phyloP scores from a whole-genome alignment of 1,284 basidiomycete species.

The Rhodotorula sp. region DNA sequence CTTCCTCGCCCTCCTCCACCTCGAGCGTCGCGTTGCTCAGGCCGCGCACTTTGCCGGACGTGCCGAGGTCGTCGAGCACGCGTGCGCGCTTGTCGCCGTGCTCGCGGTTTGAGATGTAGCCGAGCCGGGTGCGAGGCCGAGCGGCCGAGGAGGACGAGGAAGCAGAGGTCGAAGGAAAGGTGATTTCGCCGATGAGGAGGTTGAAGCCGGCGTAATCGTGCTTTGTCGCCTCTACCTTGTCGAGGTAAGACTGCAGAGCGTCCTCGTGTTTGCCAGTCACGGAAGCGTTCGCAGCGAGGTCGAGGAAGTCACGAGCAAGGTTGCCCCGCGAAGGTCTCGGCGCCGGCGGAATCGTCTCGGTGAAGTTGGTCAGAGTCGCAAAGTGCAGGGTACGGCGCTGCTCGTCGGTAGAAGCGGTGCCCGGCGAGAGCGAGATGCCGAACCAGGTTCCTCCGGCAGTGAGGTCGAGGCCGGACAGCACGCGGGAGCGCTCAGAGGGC shows the following conservation, averaged over 20 bases:
- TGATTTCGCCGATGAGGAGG: constrained; percentile 36
- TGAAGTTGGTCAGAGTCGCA: constrained; percentile 44
- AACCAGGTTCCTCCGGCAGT: constrained; percentile 45
- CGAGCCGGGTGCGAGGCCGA: constrained; percentile 13
- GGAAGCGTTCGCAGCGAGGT: constrained; percentile 30
- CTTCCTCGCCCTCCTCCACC: constrained; percentile 23
- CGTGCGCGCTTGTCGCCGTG: constrained; percentile 12
- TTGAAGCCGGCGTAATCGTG: constrained; percentile 43
- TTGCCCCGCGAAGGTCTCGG: constrained; percentile 7
- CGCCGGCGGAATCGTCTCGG: constrained; percentile 32
- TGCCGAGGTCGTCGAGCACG: constrained; percentile 2
- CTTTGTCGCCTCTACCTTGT: constrained; percentile 29
- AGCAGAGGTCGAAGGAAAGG: background rate
- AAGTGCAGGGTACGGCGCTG: constrained; percentile 22
- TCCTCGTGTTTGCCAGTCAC: constrained; percentile 12
- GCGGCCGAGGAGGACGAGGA: background rate
- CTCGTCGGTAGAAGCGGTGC: background rate
- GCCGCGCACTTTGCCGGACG: constrained; percentile 8
- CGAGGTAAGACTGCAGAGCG: constrained; percentile 25
- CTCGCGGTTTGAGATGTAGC: constrained; percentile 42
- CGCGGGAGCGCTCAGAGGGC: background rate
- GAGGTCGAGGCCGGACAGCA: constrained; percentile 43
- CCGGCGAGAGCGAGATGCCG: constrained; percentile 28
- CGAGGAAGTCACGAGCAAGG: constrained; percentile 16
- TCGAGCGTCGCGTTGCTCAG: constrained; percentile 40